These are phyloP conservation scores for Naganishia sp. DNA, from an alignment of 1,284 basidiomycete species.

Conservation along the genomic window DNA sequence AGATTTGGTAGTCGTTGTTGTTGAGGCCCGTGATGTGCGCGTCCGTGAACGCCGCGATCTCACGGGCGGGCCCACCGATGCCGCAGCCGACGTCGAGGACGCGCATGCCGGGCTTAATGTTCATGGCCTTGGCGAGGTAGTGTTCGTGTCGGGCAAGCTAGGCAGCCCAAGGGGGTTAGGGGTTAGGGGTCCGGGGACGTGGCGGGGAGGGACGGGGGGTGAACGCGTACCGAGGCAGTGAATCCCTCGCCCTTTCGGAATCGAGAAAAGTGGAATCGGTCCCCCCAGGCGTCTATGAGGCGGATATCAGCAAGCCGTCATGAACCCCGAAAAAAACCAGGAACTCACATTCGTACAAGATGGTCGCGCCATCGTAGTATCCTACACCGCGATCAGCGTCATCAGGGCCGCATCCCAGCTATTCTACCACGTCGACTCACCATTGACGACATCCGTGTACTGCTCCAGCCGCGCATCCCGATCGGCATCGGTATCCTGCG, in stretches of 20 bases:
- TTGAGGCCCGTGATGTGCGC: slow-evolving; percentile 85
- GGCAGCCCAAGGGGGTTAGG: neutral
- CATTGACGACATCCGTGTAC: slow-evolving; percentile 94
- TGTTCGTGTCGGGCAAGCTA: slow-evolving; percentile 96
- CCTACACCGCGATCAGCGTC: neutral
- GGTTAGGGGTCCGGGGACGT: neutral
- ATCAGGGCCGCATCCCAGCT: too few relatives aligned
- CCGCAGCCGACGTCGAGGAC: slow-evolving; percentile 98
- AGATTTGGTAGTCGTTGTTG: slow-evolving; percentile 96
- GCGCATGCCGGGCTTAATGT: slow-evolving; percentile 81
- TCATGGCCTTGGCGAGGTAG: slow-evolving; percentile 86
- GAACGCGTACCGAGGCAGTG: slow-evolving; percentile 58
- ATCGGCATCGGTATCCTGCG: slow-evolving; percentile 69
- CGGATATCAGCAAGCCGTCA: too few relatives aligned
- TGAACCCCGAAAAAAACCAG: neutral
- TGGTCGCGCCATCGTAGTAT: slow-evolving; percentile 95
- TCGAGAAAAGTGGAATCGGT: slow-evolving; percentile 96
- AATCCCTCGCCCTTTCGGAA: slow-evolving; percentile 97
- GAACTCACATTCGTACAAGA: slow-evolving; percentile 89
- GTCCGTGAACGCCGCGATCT: slow-evolving; percentile 90
- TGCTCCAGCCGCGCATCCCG: slow-evolving; percentile 74
- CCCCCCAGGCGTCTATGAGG: slow-evolving; percentile 61
- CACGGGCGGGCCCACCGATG: slow-evolving; percentile 93
- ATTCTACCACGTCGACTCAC: slow-evolving; percentile 54
- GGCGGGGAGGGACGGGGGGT: neutral